These are phyloP conservation scores for Sugiyamaella mastotermitis DNA, from an alignment of 805 yeast genomes.

Conservation along the genomic window DNA sequence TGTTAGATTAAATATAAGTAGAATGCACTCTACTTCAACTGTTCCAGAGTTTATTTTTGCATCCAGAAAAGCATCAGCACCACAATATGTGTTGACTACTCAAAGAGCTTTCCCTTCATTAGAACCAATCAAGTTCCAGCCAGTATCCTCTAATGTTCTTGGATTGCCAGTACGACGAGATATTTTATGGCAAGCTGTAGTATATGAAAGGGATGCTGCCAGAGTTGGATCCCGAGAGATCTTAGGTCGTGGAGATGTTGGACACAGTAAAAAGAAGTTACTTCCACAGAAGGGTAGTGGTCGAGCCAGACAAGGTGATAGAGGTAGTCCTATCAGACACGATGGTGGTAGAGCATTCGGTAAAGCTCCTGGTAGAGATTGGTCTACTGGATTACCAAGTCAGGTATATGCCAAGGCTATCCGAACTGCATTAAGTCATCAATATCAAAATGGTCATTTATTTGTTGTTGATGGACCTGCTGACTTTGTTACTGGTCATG, in stretches of 20 bases:
- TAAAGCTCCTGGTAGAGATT: slow-evolving; percentile 84
- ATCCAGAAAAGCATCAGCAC: slow-evolving; percentile 33
- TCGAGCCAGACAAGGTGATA: slow-evolving; percentile 93
- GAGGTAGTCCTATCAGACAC: slow-evolving; percentile 85
- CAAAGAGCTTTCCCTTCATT: slow-evolving; percentile 82
- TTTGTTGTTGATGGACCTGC: slow-evolving; percentile 56
- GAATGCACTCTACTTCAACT: too few relatives aligned
- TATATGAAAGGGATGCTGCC: slow-evolving; percentile 80
- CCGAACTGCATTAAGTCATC: slow-evolving; percentile 75
- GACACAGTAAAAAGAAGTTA: slow-evolving; percentile 76
- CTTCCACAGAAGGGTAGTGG: slow-evolving; percentile 92
- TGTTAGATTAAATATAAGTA: not conserved
- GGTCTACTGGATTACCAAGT: slow-evolving; percentile 67
- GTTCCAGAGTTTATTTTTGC: not conserved
- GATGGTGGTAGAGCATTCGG: slow-evolving; percentile 90
- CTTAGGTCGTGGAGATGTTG: slow-evolving; percentile 79
- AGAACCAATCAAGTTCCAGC: slow-evolving; percentile 73
- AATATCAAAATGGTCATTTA: slow-evolving; percentile 69
- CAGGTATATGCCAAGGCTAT: slow-evolving; percentile 72
- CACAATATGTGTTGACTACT: slow-evolving; percentile 69
- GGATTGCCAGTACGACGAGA: slow-evolving; percentile 82
- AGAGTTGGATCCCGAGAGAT: slow-evolving; percentile 89
- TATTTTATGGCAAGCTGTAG: slow-evolving; percentile 88
- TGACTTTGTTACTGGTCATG: slow-evolving; percentile 30
- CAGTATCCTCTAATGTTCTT: slow-evolving; percentile 67